Percentiles rank a stretch among this genome's conserved stretches.
These are phyloP conservation scores for Phytophthora syringae DNA, from an alignment of 352 stramenopile genomes.

Conservation along the genomic window DNA sequence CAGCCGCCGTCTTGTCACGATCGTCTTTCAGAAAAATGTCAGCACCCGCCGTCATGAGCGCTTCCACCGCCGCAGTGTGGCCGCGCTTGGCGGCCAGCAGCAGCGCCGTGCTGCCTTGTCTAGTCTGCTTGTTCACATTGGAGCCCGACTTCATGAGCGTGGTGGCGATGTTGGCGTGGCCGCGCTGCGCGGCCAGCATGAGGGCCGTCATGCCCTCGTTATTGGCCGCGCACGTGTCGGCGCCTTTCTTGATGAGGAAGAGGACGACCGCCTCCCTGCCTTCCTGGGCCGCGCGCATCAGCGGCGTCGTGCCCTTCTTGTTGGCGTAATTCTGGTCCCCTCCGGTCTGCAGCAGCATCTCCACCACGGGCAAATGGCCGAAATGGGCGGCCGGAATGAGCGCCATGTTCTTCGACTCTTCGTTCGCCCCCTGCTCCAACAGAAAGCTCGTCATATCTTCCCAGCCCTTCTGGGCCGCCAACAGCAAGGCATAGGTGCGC, in stretches of 20 bases:
- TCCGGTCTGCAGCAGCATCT: slow-evolving; percentile 70
- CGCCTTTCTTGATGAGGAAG: slow-evolving; percentile 76
- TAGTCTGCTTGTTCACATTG: slow-evolving; percentile 89
- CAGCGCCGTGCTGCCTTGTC: slow-evolving; percentile 87
- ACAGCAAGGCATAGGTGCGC: slow-evolving; percentile 75
- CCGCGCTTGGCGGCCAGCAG: slow-evolving; percentile 84
- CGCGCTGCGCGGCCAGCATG: slow-evolving; percentile 86
- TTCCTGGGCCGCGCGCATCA: slow-evolving; percentile 89
- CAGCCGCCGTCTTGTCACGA: slow-evolving; percentile 84
- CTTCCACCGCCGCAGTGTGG: slow-evolving; percentile 79
- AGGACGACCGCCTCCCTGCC: slow-evolving; percentile 78
- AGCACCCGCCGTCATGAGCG: slow-evolving; percentile 77
- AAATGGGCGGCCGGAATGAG: slow-evolving; percentile 88
- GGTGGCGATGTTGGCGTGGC: slow-evolving; percentile 81
- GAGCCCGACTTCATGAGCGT: slow-evolving; percentile 84
- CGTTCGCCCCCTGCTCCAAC: slow-evolving; percentile 66
- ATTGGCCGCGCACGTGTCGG: slow-evolving; percentile 77
- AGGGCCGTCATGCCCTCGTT: slow-evolving; percentile 91
- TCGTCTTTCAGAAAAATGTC: slow-evolving; percentile 91
- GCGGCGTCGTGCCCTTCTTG: slow-evolving; percentile 86
- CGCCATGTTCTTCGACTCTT: slow-evolving; percentile 87
- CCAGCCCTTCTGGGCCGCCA: slow-evolving; percentile 86
- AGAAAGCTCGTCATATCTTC: slow-evolving; percentile 76
- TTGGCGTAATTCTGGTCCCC: slow-evolving; percentile 87
- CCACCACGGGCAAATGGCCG: slow-evolving; percentile 76